Conservation (phyloP, 805 yeast species). For the Schizosaccharomyces octosporus region DNA sequence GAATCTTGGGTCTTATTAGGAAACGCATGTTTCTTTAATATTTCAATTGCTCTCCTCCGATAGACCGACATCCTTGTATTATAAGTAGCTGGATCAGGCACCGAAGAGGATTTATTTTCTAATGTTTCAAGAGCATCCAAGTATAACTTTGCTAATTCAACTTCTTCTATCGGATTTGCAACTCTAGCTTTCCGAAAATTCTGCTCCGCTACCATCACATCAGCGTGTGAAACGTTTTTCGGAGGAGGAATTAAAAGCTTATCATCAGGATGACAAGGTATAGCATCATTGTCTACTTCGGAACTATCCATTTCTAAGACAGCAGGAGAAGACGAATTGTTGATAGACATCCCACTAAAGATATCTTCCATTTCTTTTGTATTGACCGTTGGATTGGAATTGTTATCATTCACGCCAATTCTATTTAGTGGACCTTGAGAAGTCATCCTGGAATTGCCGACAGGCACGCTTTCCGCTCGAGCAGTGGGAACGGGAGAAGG, state of each 20-base stretch:
- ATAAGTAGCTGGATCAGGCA: neutral
- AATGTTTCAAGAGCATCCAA: neutral
- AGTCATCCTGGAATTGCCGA: too few relatives aligned
- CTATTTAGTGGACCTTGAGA: too few relatives aligned
- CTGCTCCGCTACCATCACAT: neutral
- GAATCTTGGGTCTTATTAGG: neutral
- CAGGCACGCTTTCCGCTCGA: too few relatives aligned
- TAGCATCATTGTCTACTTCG: neutral
- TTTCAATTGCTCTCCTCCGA: neutral
- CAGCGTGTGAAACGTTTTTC: neutral
- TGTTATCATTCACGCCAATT: too few relatives aligned
- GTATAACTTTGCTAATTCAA: neutral
- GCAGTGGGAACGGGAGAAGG: too few relatives aligned
- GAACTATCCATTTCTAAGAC: neutral
- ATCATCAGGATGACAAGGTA: slow-evolving; percentile 1
- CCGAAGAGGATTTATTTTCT: neutral
- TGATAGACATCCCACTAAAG: neutral
- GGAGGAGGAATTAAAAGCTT: neutral
- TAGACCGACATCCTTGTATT: neutral
- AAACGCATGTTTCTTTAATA: neutral
- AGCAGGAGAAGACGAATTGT: neutral
- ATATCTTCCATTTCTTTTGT: neutral
- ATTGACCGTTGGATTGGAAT: too few relatives aligned
- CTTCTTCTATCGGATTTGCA: neutral
- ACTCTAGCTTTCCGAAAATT: neutral